phyloP scores from a whole-genome alignment of 805 yeast species.

The Debaryomyces hansenii region DNA sequence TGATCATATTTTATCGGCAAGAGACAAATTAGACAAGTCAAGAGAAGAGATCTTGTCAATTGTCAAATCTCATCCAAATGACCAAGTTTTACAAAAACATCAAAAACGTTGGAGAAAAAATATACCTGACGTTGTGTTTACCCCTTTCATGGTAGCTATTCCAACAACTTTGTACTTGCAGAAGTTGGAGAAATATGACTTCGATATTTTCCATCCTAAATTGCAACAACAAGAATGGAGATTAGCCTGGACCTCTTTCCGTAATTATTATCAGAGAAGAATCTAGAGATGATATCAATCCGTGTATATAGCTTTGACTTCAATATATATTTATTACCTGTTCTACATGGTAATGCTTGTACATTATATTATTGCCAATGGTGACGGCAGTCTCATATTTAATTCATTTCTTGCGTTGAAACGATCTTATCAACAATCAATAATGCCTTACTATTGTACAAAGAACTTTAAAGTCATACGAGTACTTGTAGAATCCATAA shows the following conservation, averaged over 20 bases:
- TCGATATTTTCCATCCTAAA: constrained; percentile 52
- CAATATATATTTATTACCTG: neutral
- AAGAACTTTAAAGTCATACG: too few relatives aligned
- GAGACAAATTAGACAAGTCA: constrained; percentile 48
- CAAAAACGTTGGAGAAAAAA: constrained; percentile 42
- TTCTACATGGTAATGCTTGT: too few relatives aligned
- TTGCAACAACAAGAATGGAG: constrained; percentile 60
- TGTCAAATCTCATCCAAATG: constrained; percentile 21
- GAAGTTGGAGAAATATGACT: constrained; percentile 60
- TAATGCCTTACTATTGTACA: too few relatives aligned
- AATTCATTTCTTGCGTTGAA: too few relatives aligned
- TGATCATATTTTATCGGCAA: constrained; percentile 74
- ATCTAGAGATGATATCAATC: constrained; percentile 19
- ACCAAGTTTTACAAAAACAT: constrained; percentile 23
- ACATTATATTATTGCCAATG: too few relatives aligned
- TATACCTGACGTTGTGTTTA: constrained; percentile 62
- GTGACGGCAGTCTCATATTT: too few relatives aligned
- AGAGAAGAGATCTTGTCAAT: constrained; percentile 34
- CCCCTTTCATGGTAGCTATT: constrained; percentile 66
- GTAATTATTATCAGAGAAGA: constrained; percentile 40
- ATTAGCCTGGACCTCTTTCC: constrained; percentile 60
- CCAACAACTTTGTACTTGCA: constrained; percentile 66
- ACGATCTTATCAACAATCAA: too few relatives aligned
- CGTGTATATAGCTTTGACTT: neutral
- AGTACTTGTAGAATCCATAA: too few relatives aligned